Evolutionary conservation across 2,329 filamentous ascomycete genomes (phyloP).

Genomic region (Thelonectria discophora): DNA sequence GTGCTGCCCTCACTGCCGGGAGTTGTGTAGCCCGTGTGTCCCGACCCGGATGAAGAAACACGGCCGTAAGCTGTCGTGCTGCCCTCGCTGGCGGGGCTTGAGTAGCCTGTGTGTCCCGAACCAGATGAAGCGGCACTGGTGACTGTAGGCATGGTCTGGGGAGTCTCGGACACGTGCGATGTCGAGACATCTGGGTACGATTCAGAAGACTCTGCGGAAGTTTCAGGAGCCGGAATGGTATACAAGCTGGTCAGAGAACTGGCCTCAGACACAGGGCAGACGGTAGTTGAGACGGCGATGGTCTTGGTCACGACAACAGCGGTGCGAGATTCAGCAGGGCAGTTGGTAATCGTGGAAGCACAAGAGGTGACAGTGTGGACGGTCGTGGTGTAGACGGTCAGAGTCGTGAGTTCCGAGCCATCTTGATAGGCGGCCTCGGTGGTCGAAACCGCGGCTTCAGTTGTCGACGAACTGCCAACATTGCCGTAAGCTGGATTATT

Average conservation of each 20-base stretch:
- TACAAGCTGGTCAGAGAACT: background rate
- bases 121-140: slow-evolving; percentile 7
- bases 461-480: background rate
- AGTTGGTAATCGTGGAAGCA: slow-evolving; percentile 31
- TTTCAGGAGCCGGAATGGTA: slow-evolving; percentile 2
- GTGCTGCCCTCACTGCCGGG: too few relatives aligned
- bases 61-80: background rate
- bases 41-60: slow-evolving; percentile 2
- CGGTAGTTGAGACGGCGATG: slow-evolving; percentile 35
- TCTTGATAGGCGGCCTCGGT: background rate
- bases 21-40: slow-evolving; percentile 16
- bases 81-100: background rate
- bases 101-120: slow-evolving; percentile 5
- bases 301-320: too few relatives aligned
- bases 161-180: slow-evolving; percentile 11
- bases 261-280: slow-evolving; percentile 36
- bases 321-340: too few relatives aligned
- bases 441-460: background rate
- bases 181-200: background rate
- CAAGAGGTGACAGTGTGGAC: slow-evolving; percentile 29
- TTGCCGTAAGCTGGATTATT: background rate
- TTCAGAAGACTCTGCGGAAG: background rate
- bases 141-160: background rate
- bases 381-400: slow-evolving; percentile 34
- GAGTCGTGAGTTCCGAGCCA: slow-evolving; percentile 3